These are phyloP conservation scores for Cladophialophora yegresii DNA, from an alignment of 2,329 filamentous ascomycete species.

Conservation along the genomic window DNA sequence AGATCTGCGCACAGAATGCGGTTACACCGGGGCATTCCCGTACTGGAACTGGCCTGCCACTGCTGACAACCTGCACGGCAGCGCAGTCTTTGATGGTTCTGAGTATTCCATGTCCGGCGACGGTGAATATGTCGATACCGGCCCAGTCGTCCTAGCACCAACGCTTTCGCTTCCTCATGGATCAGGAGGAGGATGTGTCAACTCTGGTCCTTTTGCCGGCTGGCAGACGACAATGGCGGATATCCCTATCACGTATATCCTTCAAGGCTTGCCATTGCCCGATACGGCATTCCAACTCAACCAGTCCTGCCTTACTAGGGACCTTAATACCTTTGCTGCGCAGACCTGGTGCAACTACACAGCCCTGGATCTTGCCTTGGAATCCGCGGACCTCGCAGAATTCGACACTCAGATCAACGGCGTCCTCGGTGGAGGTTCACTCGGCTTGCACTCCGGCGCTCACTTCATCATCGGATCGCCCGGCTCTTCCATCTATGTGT, in stretches of 20 bases:
- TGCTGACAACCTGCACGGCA: constrained; percentile 39
- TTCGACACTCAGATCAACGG: constrained; percentile 34
- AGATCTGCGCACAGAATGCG: constrained; percentile 48
- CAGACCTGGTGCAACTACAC: constrained; percentile 34
- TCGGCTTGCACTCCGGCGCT: constrained; percentile 37
- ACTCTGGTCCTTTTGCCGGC: constrained; percentile 36
- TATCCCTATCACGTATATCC: constrained; percentile 28
- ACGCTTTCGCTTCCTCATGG: constrained; percentile 35
- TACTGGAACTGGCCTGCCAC: constrained; percentile 47
- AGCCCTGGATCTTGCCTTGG: constrained; percentile 25
- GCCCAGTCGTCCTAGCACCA: constrained; percentile 27
- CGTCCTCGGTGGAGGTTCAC: constrained; percentile 28
- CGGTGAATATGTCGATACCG: constrained; percentile 29
- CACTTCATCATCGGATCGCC: constrained; percentile 37
- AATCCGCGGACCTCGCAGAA: constrained; percentile 22
- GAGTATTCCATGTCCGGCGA: constrained; percentile 44
- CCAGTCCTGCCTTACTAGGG: constrained; percentile 35
- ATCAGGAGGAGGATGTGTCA: constrained; percentile 38
- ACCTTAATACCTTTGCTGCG: constrained; percentile 36
- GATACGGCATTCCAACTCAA: constrained; percentile 33
- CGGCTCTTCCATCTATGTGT: constrained; percentile 35
- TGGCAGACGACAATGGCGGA: constrained; percentile 33
- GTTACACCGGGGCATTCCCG: constrained; percentile 50
- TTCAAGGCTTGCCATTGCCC: constrained; percentile 33
- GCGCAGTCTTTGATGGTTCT: constrained; percentile 44